These are phyloP conservation scores for Penstemon eatonii DNA, from an alignment of 257 asterid genomes.

Conservation along the genomic window DNA sequence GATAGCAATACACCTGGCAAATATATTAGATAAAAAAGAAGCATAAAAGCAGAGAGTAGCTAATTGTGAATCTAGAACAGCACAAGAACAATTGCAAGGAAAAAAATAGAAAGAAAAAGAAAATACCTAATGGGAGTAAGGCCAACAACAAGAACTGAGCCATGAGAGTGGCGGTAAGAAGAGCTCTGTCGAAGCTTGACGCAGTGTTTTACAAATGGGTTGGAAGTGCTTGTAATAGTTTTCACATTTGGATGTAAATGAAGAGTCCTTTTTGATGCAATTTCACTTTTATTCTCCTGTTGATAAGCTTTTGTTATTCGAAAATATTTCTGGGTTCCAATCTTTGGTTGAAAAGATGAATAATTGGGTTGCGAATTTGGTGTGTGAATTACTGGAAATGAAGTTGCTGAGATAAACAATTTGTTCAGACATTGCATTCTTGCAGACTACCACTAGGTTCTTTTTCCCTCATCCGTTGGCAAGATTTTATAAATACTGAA, in stretches of 20 bases:
- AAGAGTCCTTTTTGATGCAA: constrained; percentile 34
- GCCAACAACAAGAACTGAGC: constrained; percentile 79
- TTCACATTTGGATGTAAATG: constrained; percentile 54
- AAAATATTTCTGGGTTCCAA: constrained; percentile 18
- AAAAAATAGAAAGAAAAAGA: constrained; percentile 1
- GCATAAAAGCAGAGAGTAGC: background rate
- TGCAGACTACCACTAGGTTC: background rate
- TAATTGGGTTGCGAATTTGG: constrained; percentile 27
- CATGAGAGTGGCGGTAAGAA: constrained; percentile 77
- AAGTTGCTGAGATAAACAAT: constrained; percentile 28
- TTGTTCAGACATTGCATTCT: constrained; percentile 48
- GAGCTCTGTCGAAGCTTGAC: constrained; percentile 83
- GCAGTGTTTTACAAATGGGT: constrained; percentile 90
- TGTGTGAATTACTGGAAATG: constrained; percentile 22
- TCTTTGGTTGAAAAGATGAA: constrained; percentile 29
- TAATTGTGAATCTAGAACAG: background rate
- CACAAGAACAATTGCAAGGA: background rate
- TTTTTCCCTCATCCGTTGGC: too few relatives aligned
- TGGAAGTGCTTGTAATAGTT: constrained; percentile 77
- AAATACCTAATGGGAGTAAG: constrained; percentile 70
- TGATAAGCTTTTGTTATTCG: constrained; percentile 26
- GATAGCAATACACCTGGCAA: background rate
- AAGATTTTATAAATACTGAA: too few relatives aligned
- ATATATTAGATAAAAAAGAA: background rate
- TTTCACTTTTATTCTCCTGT: constrained; percentile 27